Conservation (phyloP, 352 stramenopile species). For the Phytopythium helicoides region DNA sequence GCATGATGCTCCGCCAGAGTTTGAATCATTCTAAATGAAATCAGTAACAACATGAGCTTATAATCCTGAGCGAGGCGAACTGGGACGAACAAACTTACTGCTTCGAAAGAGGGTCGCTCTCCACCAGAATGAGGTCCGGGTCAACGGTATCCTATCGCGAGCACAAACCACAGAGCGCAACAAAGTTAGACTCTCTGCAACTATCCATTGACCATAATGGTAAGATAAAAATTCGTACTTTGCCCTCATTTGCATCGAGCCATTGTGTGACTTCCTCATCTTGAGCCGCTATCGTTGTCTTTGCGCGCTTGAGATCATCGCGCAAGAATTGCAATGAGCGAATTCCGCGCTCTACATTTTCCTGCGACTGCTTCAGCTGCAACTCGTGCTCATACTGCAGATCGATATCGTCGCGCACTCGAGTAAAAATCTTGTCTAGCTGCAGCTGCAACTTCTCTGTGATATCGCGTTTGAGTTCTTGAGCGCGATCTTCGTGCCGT, state of each 20-base stretch:
- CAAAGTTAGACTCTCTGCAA: too few species aligned
- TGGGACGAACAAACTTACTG: constrained; percentile 51
- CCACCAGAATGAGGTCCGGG: constrained; percentile 76
- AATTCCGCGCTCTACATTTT: constrained; percentile 73
- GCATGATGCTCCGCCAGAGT: constrained; percentile 84
- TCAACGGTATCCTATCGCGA: constrained; percentile 56
- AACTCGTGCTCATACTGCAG: constrained; percentile 85
- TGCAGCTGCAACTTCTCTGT: constrained; percentile 80
- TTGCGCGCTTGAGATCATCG: constrained; percentile 55
- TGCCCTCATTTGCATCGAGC: constrained; percentile 76
- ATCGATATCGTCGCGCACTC: constrained; percentile 85
- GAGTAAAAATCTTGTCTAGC: constrained; percentile 74
- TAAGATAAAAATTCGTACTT: constrained; percentile 22
- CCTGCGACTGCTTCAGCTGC: constrained; percentile 72
- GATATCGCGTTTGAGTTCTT: constrained; percentile 61
- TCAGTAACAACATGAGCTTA: not conserved
- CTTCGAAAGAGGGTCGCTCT: constrained; percentile 71
- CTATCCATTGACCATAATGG: too few species aligned
- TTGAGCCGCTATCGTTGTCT: constrained; percentile 50
- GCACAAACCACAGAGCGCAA: too few species aligned
- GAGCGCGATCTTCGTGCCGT: constrained; percentile 38
- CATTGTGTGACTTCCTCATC: constrained; percentile 59
- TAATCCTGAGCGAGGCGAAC: not conserved
- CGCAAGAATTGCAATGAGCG: constrained; percentile 72
- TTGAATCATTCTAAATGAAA: constrained; percentile 53